Base-by-base conservation (phyloP, 306 rosid genomes). In the Vigna reflexopilosa region DNA sequence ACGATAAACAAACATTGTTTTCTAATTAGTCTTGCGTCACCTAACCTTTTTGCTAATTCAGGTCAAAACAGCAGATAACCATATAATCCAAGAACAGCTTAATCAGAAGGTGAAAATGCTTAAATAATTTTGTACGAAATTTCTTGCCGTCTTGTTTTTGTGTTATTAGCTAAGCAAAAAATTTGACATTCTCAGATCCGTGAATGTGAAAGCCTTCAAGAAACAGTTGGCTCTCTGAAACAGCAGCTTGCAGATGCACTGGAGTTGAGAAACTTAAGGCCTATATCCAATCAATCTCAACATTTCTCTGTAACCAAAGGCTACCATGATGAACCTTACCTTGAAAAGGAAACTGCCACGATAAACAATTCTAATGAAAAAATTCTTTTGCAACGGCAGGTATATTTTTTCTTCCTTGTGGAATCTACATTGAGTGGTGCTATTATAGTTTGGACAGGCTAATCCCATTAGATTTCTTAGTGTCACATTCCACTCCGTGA, bases 21-120 rank as follows among this genome's bases (percentile, higher is more conserved):
- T 51, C 57, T 73, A 47, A 44, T 17, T 13, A 68, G 61, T 67
- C 56, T 50, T 12, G 22, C 73, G 61, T 16, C 32, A 71, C 73
- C 73, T 48, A 67, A 68, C 47, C 59, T 69, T 83, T 26, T 16
- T 77, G 73, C 75, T 77, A 83, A 65, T 70, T 70, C 86, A 96
- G 99, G 98, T 96, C 72, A 96, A 90, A 89, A 78, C 78, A 82
- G 99, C 99, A 61, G 99, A 96, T 83, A 96, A 96, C 72, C 98
- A 91, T 70, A 85, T 96, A 71, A 90, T 96, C 83, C 97, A 93
- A 82, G 98, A 96, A 81, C 98, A 96, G 83, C 96, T 96, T 79
- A 84, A 72, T 81, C 90, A 91, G 80, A 96, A 91, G 97, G 99
- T 93, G 81, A 6, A 24, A 32, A 55, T 69, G 67, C 76, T 67